phyloP scores from a whole-genome alignment of 371 early-diverging fungal species.

The Apophysomyces variabilis region DNA sequence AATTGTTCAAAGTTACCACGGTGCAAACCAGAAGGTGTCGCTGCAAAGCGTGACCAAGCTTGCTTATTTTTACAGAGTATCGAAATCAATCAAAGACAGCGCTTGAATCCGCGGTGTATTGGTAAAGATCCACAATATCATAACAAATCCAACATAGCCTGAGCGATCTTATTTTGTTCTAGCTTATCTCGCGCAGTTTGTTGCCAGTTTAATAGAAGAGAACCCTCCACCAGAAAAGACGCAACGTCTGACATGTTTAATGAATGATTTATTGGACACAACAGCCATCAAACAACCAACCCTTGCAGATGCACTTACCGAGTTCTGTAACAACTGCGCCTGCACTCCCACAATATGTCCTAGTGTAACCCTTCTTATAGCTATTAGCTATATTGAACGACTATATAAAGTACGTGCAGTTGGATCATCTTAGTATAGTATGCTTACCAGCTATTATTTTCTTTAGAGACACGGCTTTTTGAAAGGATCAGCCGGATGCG shows the following conservation, averaged over 20 bases:
- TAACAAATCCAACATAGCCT: background rate
- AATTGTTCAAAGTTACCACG: background rate
- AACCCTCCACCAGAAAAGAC: slow-evolving; percentile 20
- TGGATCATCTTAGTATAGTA: background rate
- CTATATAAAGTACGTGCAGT: slow-evolving; percentile 23
- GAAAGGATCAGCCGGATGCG: slow-evolving; percentile 35
- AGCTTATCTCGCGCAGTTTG: slow-evolving; percentile 30
- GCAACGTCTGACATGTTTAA: slow-evolving; percentile 19
- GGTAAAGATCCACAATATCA: slow-evolving; percentile 13
- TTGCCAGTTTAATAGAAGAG: slow-evolving; percentile 30
- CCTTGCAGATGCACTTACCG: slow-evolving; percentile 23
- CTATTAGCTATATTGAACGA: slow-evolving; percentile 31
- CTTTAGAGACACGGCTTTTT: slow-evolving; percentile 27
- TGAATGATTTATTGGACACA: slow-evolving; percentile 26
- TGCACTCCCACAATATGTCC: slow-evolving; percentile 31
- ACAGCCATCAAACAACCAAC: slow-evolving; percentile 25
- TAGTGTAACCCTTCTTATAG: slow-evolving; percentile 29
- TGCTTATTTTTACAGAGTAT: slow-evolving; percentile 33
- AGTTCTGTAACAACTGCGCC: slow-evolving; percentile 9
- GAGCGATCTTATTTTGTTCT: background rate
- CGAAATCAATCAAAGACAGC: slow-evolving; percentile 32
- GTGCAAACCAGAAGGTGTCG: background rate
- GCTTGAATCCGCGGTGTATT: slow-evolving; percentile 25
- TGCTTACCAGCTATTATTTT: background rate
- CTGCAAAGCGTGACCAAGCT: slow-evolving; percentile 23